Evolutionary conservation across 2,329 filamentous ascomycete genomes (phyloP), one percentile per base, ranked within the genome.

Genomic region (Fusarium nematophilum): DNA sequence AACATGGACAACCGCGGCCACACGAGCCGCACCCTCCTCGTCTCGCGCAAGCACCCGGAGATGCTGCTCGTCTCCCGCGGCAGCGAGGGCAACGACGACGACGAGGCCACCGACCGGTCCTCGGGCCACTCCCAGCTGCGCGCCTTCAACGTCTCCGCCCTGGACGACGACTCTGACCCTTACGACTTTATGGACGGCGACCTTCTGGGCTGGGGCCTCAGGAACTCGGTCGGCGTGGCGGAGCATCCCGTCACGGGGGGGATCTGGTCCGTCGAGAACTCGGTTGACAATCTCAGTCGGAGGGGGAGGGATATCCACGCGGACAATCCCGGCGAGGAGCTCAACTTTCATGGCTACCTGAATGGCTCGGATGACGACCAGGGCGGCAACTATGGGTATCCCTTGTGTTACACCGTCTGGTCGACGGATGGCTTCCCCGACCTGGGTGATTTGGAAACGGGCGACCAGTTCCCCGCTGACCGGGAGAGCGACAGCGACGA

Each of bases 291-390:
- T 30, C 78, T 91, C 13, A 74, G 75, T 11, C 81, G 89, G 26
- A 73, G 81, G 40, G 83, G 82, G 9, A 63, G 79, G n/a, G 86
- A 90, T 57, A 82, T 91, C 37, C 86, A 90, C 63, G 72, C 84
- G 56, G 80, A 90, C 66, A 92, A 92, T 67, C 90, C 90, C 0
- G 90, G 82, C 13, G 90, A 92, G 69, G 88, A 92, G 73, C 74
- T 93, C 71, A 92, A 92, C 73, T 91, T 85, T 71, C 85, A 90
- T 56, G 89, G 90, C 4, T 83, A 81, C 53, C 76, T 90, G 39
- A 72, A 73, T 56, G 67, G 72, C 11, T 65, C 72, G 9, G 61
- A 62, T 0, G 69, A 61, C 9, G 50, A 70, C 15, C 71, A 75
- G 49, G 78, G 77, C 13, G 73, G 72, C 3, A 91, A 91, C 72